A percentile compares a stretch with the other conserved stretches of the same genome.
Conservation (phyloP, 176 grass and related monocot species). For the Elymus sibiricus region DNA sequence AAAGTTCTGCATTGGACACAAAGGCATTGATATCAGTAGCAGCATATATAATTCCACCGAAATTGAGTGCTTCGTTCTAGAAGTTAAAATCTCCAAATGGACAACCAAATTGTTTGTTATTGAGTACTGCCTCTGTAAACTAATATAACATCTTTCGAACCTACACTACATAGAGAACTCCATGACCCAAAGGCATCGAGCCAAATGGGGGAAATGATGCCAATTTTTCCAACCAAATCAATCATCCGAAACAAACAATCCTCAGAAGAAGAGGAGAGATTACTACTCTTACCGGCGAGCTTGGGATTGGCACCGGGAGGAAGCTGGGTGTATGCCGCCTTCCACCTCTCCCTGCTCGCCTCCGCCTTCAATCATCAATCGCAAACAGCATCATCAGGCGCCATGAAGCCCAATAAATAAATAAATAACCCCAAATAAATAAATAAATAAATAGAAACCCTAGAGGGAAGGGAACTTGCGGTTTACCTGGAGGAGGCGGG, state of each 20-base stretch:
- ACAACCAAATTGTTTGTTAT: too few species aligned
- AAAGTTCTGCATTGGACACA: constrained; percentile 25
- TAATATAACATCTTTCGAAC: too few species aligned
- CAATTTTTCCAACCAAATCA: not conserved
- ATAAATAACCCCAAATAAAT: too few species aligned
- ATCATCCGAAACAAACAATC: not conserved
- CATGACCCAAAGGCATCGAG: too few species aligned
- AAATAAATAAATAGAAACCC: not conserved
- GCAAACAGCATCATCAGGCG: constrained; percentile 1
- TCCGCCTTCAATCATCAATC: not conserved
- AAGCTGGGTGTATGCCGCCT: not conserved
- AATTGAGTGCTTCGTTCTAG: too few species aligned
- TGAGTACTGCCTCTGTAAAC: too few species aligned
- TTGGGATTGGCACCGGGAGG: constrained; percentile 3
- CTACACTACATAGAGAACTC: too few species aligned
- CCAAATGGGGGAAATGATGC: not conserved
- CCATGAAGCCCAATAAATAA: too few species aligned
- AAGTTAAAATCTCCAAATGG: too few species aligned
- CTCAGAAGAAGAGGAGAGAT: not conserved
- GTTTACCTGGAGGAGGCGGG: not conserved
- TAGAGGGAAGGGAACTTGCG: not conserved
- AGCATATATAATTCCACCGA: not conserved
- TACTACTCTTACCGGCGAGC: not conserved
- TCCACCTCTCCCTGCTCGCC: not conserved
- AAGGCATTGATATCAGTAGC: not conserved